These are phyloP conservation scores for Comarum palustre DNA, from an alignment of 306 rosid species.

Conservation along the genomic window DNA sequence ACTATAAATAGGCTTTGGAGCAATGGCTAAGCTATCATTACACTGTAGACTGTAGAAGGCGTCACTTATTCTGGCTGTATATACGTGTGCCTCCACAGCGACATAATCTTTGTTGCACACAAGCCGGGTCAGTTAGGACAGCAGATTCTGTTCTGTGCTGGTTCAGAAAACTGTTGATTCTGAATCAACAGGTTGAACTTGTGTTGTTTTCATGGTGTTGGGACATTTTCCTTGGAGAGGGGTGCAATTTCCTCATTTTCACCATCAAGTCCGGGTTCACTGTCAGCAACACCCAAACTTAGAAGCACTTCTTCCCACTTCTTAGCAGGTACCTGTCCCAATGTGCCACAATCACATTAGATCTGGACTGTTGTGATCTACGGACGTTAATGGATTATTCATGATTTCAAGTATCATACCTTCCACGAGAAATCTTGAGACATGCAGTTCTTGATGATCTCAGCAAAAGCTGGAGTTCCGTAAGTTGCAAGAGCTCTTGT, in stretches of 20 bases:
- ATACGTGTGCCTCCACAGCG: neutral
- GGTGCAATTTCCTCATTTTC: slow-evolving; percentile 84
- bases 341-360: slow-evolving; percentile 11
- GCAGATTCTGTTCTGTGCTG: neutral
- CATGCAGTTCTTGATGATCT: slow-evolving; percentile 67
- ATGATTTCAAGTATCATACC: slow-evolving; percentile 38
- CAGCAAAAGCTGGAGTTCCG: slow-evolving; percentile 54
- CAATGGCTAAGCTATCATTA: neutral
- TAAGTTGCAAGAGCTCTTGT: slow-evolving; percentile 44
- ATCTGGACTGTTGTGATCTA: neutral
- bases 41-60: neutral
- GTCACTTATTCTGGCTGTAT: neutral
- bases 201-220: slow-evolving; percentile 45
- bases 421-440: slow-evolving; percentile 84
- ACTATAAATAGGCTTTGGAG: neutral
- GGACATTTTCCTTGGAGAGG: slow-evolving; percentile 64
- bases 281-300: slow-evolving; percentile 53
- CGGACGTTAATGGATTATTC: neutral
- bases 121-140: neutral
- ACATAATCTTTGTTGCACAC: neutral
- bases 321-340: slow-evolving; percentile 64
- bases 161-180: neutral
- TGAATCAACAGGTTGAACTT: neutral
- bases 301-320: slow-evolving; percentile 71
- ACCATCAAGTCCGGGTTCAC: slow-evolving; percentile 59